A percentile compares a stretch with the other conserved stretches of the same genome.
These are phyloP conservation scores for Euryodendron excelsum DNA, from an alignment of 148 eudicot genomes.

Conservation along the genomic window DNA sequence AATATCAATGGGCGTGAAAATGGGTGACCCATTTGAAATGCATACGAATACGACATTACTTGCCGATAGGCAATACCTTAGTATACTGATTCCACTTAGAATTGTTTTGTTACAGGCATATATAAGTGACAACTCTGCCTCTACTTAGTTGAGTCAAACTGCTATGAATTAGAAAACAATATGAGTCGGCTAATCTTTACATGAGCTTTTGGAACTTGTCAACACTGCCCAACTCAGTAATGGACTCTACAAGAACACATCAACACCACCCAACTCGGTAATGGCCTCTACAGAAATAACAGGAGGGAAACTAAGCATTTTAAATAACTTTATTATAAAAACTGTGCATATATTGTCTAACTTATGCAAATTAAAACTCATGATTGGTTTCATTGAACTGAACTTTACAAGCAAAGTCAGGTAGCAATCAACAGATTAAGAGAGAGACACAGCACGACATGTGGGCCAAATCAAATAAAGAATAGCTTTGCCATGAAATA, in stretches of 20 bases:
- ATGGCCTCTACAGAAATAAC: background rate
- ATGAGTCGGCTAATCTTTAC: too few relatives aligned
- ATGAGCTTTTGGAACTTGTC: background rate
- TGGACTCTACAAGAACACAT: background rate
- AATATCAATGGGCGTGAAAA: conserved; percentile 13
- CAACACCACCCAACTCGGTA: background rate
- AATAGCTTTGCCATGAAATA: background rate
- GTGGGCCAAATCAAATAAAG: conserved; percentile 4
- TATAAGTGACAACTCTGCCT: too few relatives aligned
- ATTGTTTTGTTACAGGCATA: too few relatives aligned
- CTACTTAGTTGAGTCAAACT: background rate
- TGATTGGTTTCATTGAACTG: conserved; percentile 3
- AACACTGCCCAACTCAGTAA: background rate
- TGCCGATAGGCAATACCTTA: too few relatives aligned
- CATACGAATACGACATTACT: too few relatives aligned
- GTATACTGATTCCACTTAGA: too few relatives aligned
- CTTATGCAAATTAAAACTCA: background rate
- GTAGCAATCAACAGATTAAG: conserved; percentile 6
- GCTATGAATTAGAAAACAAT: too few relatives aligned
- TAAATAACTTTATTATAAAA: background rate
- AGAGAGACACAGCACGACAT: conserved; percentile 10
- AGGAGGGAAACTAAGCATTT: conserved; percentile 5
- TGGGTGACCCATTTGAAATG: conserved; percentile 3
- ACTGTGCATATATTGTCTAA: background rate
- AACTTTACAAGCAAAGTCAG: conserved; percentile 12